Evolutionary conservation across 495 filamentous ascomycete species (phyloP), one percentile per base, ranked within the genome.

Genomic region (Daldinia vernicosa): DNA sequence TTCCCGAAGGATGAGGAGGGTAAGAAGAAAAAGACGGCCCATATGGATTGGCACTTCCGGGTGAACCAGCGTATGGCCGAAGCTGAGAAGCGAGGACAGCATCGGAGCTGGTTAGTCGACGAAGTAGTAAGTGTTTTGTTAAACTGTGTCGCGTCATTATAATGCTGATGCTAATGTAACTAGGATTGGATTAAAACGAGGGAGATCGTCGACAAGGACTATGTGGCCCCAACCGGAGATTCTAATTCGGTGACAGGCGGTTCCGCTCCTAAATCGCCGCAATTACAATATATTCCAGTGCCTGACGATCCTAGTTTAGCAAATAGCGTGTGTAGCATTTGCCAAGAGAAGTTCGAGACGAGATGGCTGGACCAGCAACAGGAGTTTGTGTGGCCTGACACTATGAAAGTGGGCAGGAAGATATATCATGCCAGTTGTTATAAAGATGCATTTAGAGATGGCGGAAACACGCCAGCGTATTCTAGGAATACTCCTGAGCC

Each of bases 31-130:
- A 98, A 98, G 80, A 90, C 91, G n/a, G 88, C 91, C 1, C 95
- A 99, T 80, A 86, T 98, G 78, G 95, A 99, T 77, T 98, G 95
- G 95, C 95, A 99, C 78, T 99, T 99, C 82, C 87, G 89, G 30
- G 95, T 95, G 2, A 95, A 97, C 76, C 92, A 93, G 77, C 91
- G 94, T 26, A 90, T 95, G 82, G 87, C 88, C 6, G 95, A 98
- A 43, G 88, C 88, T 40, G 88, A 91, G 68, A 92, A 89, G 76
- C 87, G 93, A 45, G 93, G 92, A 9, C 92, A 96, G 71, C 93
- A 92, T 74, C 89, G 95, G 33, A 93, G 91, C 78, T 98, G 93
- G 93, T 97, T 95, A 77, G 90, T 97, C 53, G 93, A 94, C 75
- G 93, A 97, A 82, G 81, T 91, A 86, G 93, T 95, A 84, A 80